Percentiles rank a stretch among this genome's conserved stretches.
Conservation (phyloP, 495 filamentous ascomycete species). For the Talaromyces adpressus region DNA sequence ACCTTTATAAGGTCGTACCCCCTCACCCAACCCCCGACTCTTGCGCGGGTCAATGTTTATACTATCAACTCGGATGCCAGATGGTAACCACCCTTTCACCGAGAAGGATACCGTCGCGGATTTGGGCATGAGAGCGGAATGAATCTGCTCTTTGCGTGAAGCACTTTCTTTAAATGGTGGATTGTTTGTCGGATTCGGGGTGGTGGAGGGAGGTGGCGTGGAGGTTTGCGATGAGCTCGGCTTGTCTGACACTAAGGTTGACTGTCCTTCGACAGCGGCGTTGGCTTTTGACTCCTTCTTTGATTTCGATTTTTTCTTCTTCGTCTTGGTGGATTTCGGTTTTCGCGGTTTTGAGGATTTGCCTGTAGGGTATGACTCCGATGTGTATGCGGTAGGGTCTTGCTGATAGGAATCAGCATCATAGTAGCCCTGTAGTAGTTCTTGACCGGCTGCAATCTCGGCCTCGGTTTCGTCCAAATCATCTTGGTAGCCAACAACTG, state of each 20-base stretch:
- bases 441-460: constrained; percentile 33
- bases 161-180: constrained; percentile 12
- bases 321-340: constrained; percentile 33
- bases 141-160: constrained; percentile 50
- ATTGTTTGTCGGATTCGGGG: constrained; percentile 20
- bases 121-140: constrained; percentile 83
- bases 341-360: constrained; percentile 13
- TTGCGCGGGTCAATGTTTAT: constrained; percentile 77
- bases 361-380: constrained; percentile 1
- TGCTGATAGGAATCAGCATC: constrained; percentile 51
- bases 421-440: constrained; percentile 46
- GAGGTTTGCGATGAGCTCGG: constrained; percentile 13
- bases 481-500: constrained; percentile 62
- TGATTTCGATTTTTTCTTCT: constrained; percentile 28
- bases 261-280: constrained; percentile 9
- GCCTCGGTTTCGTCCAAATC: constrained; percentile 52
- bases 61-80: constrained; percentile 88
- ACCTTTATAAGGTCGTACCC: constrained; percentile 92
- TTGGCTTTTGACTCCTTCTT: constrained; percentile 30
- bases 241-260: constrained; percentile 20
- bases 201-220: constrained; percentile 25
- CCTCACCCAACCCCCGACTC: constrained; percentile 79
- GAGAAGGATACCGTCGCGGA: constrained; percentile 82
- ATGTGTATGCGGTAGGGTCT: constrained; percentile 8
- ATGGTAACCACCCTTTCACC: constrained; percentile 91